Evolutionary conservation across 306 rosid species (phyloP).

Genomic region (Corylus avellana): DNA sequence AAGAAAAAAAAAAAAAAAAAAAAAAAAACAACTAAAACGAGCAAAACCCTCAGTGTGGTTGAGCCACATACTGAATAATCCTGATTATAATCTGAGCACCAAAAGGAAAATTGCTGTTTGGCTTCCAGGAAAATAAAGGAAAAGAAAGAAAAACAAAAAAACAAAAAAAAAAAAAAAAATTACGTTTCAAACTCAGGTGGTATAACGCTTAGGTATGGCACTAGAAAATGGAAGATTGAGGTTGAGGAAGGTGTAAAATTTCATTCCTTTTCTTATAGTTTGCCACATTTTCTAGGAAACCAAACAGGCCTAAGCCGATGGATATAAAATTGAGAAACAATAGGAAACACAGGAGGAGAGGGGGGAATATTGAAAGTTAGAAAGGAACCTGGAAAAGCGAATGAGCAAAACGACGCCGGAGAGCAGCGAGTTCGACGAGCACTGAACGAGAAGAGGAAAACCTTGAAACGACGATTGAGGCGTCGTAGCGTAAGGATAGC

Average conservation of each 20-base stretch:
- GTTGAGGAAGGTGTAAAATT: neutral
- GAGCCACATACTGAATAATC: neutral
- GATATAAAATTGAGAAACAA: neutral
- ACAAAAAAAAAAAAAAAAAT: too few relatives aligned
- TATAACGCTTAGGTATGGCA: neutral
- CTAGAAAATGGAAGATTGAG: neutral
- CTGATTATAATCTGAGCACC: neutral
- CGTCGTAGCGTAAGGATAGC: constrained; percentile 26
- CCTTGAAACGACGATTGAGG: constrained; percentile 29
- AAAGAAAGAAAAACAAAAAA: neutral
- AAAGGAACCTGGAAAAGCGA: constrained; percentile 4
- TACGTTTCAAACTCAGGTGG: neutral
- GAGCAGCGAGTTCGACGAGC: constrained; percentile 22
- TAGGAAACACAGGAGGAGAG: neutral
- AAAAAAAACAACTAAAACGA: neutral
- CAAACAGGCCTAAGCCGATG: neutral
- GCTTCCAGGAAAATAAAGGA: neutral
- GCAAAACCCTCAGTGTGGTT: neutral
- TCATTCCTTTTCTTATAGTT: neutral
- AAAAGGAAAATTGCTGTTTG: neutral
- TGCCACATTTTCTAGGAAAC: neutral
- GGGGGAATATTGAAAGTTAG: neutral
- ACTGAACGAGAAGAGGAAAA: constrained; percentile 3
- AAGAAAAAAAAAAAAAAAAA: neutral
- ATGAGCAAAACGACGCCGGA: constrained; percentile 37